Base-by-base conservation (phyloP, 441 rosid species). In the Gossypium lobatum region DNA sequence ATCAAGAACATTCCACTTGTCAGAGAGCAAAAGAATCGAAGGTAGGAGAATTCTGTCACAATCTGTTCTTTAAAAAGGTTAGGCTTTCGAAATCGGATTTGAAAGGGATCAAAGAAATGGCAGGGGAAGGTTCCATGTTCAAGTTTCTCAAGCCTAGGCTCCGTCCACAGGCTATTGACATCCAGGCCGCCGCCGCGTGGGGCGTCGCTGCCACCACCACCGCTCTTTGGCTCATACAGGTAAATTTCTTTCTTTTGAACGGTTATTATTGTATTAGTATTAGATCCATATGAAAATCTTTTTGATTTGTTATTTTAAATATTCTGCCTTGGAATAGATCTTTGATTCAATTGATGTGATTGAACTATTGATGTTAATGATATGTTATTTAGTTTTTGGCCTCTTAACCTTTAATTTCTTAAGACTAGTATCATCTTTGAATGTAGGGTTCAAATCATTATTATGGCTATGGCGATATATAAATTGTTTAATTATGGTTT, bases 121-220 rank as follows among this genome's bases (percentile, higher is more conserved):
- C 89, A 70, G 86, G 86, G n/a, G 81, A 76, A 78, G 69, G 64
- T 2, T 7, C 80, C 5, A 17, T 85, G 80, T 79, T 82, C 80
- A 88, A 86, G 69, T 73, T 80, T 72, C 58, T 85, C 9, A 82
- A 73, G 74, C 90, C 96, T 0, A 85, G 78, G 81, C 46, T 60
- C 67, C 89, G 87, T 28, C 84, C 81, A 18, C 93, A 91, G 64
- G 11, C 88, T 26, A 39, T 61, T 1, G 90, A 94, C 78, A 62
- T 92, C 71, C 92, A 87, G 73, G 88, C 97, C 60, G 96, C 91
- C 74, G 93, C 84, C 73, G 76, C 80, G 26, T 94, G 98, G 98
- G 97, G 97, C 46, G 78, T 91, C 77, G 96, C 91, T 55, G 98
- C 95, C 79, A 78, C 77, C 50, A 73, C 91, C 68, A 78, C 87